phyloP scores from a whole-genome alignment of 768 basidiomycete genomes.

The Boletus barrowsii region DNA sequence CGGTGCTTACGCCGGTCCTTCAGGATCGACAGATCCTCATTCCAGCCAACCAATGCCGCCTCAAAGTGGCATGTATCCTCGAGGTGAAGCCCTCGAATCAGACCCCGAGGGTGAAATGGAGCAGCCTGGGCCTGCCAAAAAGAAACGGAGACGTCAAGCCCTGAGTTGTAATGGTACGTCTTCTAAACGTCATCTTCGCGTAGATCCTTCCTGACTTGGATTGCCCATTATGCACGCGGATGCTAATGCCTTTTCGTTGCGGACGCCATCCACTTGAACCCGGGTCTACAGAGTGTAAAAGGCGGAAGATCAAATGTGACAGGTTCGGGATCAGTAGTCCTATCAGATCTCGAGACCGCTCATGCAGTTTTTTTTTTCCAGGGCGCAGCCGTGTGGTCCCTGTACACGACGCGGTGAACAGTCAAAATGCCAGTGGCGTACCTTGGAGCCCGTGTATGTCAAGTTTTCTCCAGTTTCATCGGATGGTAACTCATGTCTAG shows the following conservation, averaged over 20 bases:
- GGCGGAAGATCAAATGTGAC: slow-evolving; percentile 87
- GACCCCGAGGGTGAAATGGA: slow-evolving; percentile 55
- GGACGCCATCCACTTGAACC: not conserved
- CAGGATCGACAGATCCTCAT: slow-evolving; percentile 29
- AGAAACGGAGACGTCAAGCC: slow-evolving; percentile 79
- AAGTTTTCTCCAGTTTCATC: not conserved
- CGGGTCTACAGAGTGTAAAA: slow-evolving; percentile 64
- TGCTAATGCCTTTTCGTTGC: slow-evolving; percentile 1
- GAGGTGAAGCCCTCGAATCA: slow-evolving; percentile 46
- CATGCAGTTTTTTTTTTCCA: slow-evolving; percentile 34
- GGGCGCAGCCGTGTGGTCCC: slow-evolving; percentile 78
- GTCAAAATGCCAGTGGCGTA: slow-evolving; percentile 78
- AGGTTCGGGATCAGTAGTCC: slow-evolving; percentile 44
- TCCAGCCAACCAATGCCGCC: slow-evolving; percentile 17
- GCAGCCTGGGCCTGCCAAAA: slow-evolving; percentile 63
- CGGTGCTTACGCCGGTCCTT: slow-evolving; percentile 20
- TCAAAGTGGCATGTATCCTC: slow-evolving; percentile 26
- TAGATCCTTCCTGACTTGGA: slow-evolving; percentile 16
- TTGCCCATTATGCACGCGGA: not conserved
- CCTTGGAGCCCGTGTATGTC: slow-evolving; percentile 76
- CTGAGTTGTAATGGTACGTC: slow-evolving; percentile 79
- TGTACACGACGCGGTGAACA: slow-evolving; percentile 79
- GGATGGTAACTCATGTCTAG: slow-evolving; percentile 11
- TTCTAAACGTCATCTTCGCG: slow-evolving; percentile 16
- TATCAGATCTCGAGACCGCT: slow-evolving; percentile 6